Base-by-base conservation (phyloP, 768 basidiomycete genomes). In the Boletus bicolor region DNA sequence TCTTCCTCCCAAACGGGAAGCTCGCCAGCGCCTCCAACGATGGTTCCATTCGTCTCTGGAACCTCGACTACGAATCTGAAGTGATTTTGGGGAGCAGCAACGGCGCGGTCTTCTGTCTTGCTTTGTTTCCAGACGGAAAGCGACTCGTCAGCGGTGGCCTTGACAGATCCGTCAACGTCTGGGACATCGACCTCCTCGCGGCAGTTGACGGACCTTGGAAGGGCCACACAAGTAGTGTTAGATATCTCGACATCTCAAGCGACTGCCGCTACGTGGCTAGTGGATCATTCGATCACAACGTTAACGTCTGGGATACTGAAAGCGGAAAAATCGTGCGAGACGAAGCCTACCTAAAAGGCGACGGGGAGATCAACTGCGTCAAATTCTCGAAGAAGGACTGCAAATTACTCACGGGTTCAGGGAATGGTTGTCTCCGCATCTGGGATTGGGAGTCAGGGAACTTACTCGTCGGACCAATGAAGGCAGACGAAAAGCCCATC, bases 261-360 rank as follows among this genome's bases (percentile, higher is more conserved):
- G 68, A 69, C 65, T 58, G 65, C 41, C 65, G 63, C 51, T 68
- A 68, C 68, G 19, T 68, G 36, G 60, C 51, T 6, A 68, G 68
- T 36, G 67, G 67, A 58, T 68, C 68, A 45, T 68, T 70, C 55
- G 67, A 68, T 68, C 66, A 68, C 63, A 68, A 59, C 19, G 44
- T 70, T 35, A 70, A 65, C 61, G 11, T 68, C 44, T 68, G 68
- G 68, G 59, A 70, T 57, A 65, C 68, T 52, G 52, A 57, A 64
- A 68, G 48, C 34, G 66, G 68, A 51, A 50, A 44, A 46, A 39
- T 67, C 52, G 60, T 68, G 51, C 62, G 58, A 57, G 55, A 68
- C 48, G 55, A 68, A 52, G 39, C 57, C 39, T 53, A 39, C 58
- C 63, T 68, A 28, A 58, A 48, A 14, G 67, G 60, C 10, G 68